These are phyloP conservation scores for Boletus sensibilis DNA, from an alignment of 768 basidiomycete genomes.

Conservation along the genomic window DNA sequence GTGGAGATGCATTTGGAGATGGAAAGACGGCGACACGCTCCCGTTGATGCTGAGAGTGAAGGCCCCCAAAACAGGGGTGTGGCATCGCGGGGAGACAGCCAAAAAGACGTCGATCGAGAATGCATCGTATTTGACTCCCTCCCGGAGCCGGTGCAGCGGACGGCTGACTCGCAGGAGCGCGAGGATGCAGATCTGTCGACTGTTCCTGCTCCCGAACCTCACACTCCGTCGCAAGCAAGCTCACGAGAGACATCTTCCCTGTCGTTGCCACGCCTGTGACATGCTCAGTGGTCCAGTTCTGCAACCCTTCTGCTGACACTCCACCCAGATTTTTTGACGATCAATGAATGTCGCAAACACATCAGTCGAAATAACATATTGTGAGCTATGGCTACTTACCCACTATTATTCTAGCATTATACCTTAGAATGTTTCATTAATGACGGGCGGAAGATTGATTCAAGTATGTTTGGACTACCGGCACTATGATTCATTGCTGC, in stretches of 20 bases:
- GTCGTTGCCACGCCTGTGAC: constrained; percentile 4
- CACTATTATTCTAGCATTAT: constrained; percentile 2
- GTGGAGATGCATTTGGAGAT: neutral
- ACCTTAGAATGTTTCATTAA: constrained; percentile 1
- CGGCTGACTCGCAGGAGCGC: neutral
- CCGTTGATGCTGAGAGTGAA: neutral
- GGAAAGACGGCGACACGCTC: neutral
- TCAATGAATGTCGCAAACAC: neutral
- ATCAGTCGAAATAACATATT: neutral
- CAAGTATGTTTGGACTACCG: too few relatives aligned
- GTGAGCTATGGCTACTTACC: constrained; percentile 1
- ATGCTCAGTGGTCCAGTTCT: neutral
- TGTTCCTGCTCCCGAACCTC: neutral
- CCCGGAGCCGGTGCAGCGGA: neutral
- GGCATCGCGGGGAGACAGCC: neutral
- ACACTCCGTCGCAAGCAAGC: neutral
- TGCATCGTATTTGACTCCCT: neutral
- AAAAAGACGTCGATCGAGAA: neutral
- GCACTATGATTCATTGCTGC: neutral
- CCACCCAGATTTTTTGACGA: neutral
- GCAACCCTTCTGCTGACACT: neutral
- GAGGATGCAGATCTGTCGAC: neutral
- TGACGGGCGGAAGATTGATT: neutral
- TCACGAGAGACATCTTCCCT: neutral
- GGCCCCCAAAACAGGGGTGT: neutral